These are phyloP conservation scores for Borealophlyctis nickersoniae DNA, from an alignment of 192 early-diverging fungal species.

Conservation along the genomic window DNA sequence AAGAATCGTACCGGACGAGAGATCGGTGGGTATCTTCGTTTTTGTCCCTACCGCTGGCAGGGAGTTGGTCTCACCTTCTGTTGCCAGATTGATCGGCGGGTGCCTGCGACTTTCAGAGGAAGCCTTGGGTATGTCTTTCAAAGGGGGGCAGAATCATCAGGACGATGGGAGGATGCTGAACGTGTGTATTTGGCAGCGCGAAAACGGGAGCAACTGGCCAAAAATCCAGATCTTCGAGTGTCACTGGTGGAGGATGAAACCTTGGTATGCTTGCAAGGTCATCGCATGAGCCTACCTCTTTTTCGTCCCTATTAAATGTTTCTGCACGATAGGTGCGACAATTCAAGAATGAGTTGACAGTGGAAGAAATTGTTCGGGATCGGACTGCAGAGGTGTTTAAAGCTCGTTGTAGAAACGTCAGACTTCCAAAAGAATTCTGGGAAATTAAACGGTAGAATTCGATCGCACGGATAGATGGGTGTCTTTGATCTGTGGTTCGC, in stretches of 20 bases:
- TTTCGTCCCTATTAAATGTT: not conserved
- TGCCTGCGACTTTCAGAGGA: conserved; percentile 7
- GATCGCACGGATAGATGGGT: too few species aligned
- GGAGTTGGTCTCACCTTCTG: not conserved
- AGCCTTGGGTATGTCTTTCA: too few species aligned
- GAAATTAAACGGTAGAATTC: too few species aligned
- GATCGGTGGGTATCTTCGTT: conserved; percentile 14
- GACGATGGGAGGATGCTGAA: too few species aligned
- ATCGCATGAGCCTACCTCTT: too few species aligned
- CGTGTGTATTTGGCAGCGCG: too few species aligned
- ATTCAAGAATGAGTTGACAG: conserved; percentile 13
- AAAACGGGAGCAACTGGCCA: conserved; percentile 1
- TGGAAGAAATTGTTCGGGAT: conserved; percentile 22
- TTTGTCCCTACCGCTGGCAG: not conserved
- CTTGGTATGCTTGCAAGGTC: not conserved
- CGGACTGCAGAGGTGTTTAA: conserved; percentile 21
- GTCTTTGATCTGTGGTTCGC: too few species aligned
- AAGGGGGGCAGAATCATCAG: too few species aligned
- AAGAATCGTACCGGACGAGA: conserved; percentile 9
- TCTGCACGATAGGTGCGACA: not conserved
- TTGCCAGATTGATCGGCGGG: conserved; percentile 9
- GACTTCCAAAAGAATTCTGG: conserved; percentile 6
- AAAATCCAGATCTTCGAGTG: conserved; percentile 3
- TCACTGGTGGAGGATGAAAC: conserved; percentile 4
- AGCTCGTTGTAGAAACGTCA: conserved; percentile 5